These are phyloP conservation scores for Gomphus sp. DNA, from an alignment of 1,284 basidiomycete species.

Conservation along the genomic window DNA sequence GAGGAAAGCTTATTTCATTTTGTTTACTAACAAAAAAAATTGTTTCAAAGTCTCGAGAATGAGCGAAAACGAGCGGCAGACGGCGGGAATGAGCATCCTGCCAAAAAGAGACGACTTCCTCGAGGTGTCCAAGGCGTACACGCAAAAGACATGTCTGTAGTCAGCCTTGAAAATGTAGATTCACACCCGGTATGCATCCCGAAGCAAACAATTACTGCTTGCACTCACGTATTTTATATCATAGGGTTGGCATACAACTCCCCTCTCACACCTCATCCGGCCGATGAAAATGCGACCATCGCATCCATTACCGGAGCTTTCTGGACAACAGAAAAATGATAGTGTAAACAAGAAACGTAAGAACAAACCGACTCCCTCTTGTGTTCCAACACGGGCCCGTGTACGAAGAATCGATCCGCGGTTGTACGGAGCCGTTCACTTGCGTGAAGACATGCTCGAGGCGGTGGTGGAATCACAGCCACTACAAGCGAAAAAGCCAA, in stretches of 20 bases:
- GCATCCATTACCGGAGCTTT: constrained; percentile 41
- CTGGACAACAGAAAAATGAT: constrained; percentile 3
- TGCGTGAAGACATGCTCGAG: constrained; percentile 59
- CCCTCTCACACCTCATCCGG: constrained; percentile 54
- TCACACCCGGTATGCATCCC: constrained; percentile 26
- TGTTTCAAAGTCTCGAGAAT: constrained; percentile 17
- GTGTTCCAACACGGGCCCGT: constrained; percentile 37
- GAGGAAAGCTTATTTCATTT: too few species aligned
- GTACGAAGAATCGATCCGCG: constrained; percentile 55
- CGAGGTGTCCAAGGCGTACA: constrained; percentile 30
- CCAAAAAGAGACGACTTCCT: constrained; percentile 27
- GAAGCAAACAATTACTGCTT: background rate
- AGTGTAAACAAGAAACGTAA: constrained; percentile 17
- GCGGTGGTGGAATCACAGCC: constrained; percentile 13
- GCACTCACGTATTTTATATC: background rate
- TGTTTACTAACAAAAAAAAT: background rate
- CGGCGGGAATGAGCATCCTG: constrained; percentile 16
- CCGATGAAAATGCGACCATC: constrained; percentile 59
- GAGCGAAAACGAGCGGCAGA: constrained; percentile 23
- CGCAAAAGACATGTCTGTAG: constrained; percentile 50
- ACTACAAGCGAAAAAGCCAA: background rate
- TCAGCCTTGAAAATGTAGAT: constrained; percentile 45
- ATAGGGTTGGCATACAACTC: constrained; percentile 52
- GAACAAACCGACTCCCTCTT: constrained; percentile 8
- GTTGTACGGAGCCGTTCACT: constrained; percentile 52